phyloP scores from a whole-genome alignment of 23 red algal genomes.

The Gracilaria domingensis region DNA sequence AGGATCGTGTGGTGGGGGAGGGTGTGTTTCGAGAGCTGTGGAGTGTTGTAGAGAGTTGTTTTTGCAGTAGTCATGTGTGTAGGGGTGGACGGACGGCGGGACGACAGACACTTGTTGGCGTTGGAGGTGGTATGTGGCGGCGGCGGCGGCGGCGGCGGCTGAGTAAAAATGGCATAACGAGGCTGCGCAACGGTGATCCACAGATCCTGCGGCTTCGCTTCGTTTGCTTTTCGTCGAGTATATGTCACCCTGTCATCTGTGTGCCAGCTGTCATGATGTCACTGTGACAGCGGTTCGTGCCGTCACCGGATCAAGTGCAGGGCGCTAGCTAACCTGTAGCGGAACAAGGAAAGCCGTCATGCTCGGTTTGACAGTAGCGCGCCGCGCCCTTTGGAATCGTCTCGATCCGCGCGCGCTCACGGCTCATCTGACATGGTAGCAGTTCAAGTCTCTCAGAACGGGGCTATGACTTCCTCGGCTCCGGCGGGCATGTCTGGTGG shows the following conservation, averaged over 20 bases:
- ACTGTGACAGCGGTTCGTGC: background rate
- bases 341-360: background rate
- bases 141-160: no score
- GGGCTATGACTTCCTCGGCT: conserved; percentile 29
- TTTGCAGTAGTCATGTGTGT: background rate
- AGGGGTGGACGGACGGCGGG: no score
- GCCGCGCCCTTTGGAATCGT: background rate
- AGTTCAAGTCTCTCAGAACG: conserved; percentile 20
- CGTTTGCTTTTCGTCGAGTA: no score
- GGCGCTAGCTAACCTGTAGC: background rate
- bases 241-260: background rate
- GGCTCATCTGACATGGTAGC: conserved; percentile 33
- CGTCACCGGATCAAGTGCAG: background rate
- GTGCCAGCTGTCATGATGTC: background rate
- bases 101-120: no score
- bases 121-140: no score
- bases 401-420: background rate
- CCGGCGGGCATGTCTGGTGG: background rate
- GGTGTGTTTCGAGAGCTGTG: background rate
- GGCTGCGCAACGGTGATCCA: no score
- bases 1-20: background rate
- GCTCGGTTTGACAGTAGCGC: background rate
- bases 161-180: no score
- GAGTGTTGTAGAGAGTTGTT: background rate
- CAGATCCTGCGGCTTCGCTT: no score